Base-by-base conservation (phyloP, 352 stramenopile species). In the Globisporangium emineosum region DNA sequence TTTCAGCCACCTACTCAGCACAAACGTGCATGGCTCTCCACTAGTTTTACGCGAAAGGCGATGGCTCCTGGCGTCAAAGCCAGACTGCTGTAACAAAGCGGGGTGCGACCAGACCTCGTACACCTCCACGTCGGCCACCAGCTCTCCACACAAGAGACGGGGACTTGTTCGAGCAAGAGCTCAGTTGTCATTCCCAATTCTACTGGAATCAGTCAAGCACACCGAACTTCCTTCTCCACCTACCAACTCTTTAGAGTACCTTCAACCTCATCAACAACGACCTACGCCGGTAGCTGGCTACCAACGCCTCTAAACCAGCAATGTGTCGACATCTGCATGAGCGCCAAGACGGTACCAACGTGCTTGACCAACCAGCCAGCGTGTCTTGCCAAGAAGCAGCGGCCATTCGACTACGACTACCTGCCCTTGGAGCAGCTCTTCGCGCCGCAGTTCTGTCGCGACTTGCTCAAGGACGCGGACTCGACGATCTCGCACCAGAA, bases 341-440 rank as follows among this genome's bases (percentile, higher is more conserved):
- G 72, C 69, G 79, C 79, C 17, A 84, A 81, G 23, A 63, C 78
- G 21, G 72, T 51, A 21, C 76, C 78, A 19, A 82, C 71, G 62
- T 91, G n/a, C n/a, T n/a, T n/a, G n/a, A n/a, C n/a, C n/a, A n/a
- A n/a, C n/a, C n/a, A n/a, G n/a, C n/a, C n/a, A n/a, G n/a, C 66
- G 19, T 90, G 83, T 60, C 65, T 87, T 50, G 71, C 76, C 52
- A 91, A 90, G 76, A 70, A 80, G 63, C 78, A 86, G 68, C 70
- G 73, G 49, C 77, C 79, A 12, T 77, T 81, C 42, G 81, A 89
- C 73, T 91, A 81, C 49, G 85, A 91, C 74, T 91, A 88, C 69
- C 66, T 93, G n/a, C n/a, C n/a, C 37, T 64, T 92, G 23, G 82
- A 93, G 70, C 78, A 93, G 67, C 60, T 93, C 53, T 93, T 81